phyloP scores from a whole-genome alignment of 495 filamentous ascomycete species.

The Aspergillus panamensis region DNA sequence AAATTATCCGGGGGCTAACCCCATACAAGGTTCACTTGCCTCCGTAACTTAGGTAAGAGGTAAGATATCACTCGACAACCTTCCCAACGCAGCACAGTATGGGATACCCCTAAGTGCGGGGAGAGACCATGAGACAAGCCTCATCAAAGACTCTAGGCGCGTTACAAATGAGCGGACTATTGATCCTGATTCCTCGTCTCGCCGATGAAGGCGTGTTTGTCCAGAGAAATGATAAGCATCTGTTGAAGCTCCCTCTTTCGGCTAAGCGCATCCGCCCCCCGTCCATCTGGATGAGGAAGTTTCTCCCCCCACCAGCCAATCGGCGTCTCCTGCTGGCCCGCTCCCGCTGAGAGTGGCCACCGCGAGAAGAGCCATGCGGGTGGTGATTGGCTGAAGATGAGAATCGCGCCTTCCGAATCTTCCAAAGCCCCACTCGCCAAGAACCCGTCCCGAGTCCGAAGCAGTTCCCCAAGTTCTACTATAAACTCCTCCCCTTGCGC shows the following conservation, averaged over 20 bases:
- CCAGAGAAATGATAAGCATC: constrained; percentile 4
- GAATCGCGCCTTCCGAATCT: not conserved
- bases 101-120: not conserved
- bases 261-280: constrained; percentile 1
- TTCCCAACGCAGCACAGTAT: not conserved
- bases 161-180: not conserved
- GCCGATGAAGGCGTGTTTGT: not conserved
- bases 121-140: not conserved
- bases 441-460: not conserved
- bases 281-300: not conserved
- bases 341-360: constrained; percentile 1
- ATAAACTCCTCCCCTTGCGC: not conserved
- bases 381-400: not conserved
- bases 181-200: not conserved
- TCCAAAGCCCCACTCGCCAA: constrained; percentile 1
- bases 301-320: constrained; percentile 6
- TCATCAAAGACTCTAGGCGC: not conserved
- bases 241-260: constrained; percentile 16
- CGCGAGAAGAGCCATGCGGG: not conserved
- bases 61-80: not conserved
- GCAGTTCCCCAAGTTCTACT: not conserved
- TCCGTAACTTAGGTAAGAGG: not conserved
- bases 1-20: not conserved
- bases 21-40: not conserved
- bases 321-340: not conserved